phyloP scores from a whole-genome alignment of 73 alveolate species.

The Blepharisma japonicum region DNA sequence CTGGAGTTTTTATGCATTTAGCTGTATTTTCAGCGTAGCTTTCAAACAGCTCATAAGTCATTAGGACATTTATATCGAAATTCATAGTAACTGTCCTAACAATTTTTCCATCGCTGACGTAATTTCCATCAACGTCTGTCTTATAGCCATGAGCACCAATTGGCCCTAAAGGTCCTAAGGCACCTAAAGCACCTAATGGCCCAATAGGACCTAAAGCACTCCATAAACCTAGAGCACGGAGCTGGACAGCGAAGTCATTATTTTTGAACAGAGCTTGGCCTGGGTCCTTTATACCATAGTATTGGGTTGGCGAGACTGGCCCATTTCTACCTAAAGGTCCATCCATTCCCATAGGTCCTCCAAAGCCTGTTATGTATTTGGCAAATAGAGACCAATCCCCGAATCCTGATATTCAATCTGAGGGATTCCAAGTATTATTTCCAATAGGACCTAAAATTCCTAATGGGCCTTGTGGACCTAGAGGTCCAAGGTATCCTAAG shows the following conservation, averaged over 20 bases:
- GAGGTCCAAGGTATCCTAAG: conserved; percentile 35
- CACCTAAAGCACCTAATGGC: conserved; percentile 42
- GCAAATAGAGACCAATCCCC: conserved; percentile 2
- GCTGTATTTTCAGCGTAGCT: conserved; percentile 4
- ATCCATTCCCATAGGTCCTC: conserved; percentile 23
- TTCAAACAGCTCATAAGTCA: conserved; percentile 27
- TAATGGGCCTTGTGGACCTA: conserved; percentile 38
- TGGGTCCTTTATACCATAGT: conserved; percentile 37
- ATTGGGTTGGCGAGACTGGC: conserved; percentile 32
- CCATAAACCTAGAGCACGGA: conserved; percentile 46
- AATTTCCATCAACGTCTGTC: conserved; percentile 33
- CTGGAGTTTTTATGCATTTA: neutral
- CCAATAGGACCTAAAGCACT: conserved; percentile 38
- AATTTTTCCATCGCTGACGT: neutral
- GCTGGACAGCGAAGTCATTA: conserved; percentile 37
- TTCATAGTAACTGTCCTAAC: conserved; percentile 39
- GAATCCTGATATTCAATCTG: conserved; percentile 16
- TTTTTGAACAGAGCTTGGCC: conserved; percentile 30
- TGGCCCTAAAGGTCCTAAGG: conserved; percentile 33
- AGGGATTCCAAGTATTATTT: conserved; percentile 25
- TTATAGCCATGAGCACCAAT: conserved; percentile 38
- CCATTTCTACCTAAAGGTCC: conserved; percentile 40
- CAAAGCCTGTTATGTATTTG: neutral
- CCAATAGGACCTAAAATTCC: conserved; percentile 21
- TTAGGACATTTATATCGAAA: conserved; percentile 29